A percentile compares a stretch with the other conserved stretches of the same genome.
These are phyloP conservation scores for Aschersonia sp. DNA, from an alignment of 2,329 filamentous ascomycete genomes.

Conservation along the genomic window DNA sequence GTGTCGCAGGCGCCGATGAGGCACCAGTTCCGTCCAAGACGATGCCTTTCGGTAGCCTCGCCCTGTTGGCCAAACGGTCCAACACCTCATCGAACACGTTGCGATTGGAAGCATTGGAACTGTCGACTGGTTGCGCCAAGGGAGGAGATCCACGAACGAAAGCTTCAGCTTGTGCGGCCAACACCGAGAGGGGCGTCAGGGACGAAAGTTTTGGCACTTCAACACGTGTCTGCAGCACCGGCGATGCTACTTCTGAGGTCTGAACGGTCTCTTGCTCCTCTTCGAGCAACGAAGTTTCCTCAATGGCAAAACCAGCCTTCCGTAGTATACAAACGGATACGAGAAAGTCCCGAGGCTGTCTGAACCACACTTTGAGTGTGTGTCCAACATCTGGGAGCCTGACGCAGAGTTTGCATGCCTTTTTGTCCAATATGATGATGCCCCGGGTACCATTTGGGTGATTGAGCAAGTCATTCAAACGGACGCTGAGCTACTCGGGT, in stretches of 20 bases:
- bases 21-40: background rate
- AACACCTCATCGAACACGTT: slow-evolving; percentile 5
- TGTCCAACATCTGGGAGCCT: slow-evolving; percentile 11
- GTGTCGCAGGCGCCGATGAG: background rate
- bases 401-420: slow-evolving; percentile 10
- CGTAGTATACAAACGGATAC: slow-evolving; percentile 16
- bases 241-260: background rate
- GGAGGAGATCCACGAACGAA: slow-evolving; percentile 4
- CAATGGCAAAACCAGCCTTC: slow-evolving; percentile 14
- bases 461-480: slow-evolving; percentile 3
- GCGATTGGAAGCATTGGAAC: background rate
- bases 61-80: slow-evolving; percentile 1
- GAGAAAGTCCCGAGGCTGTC: slow-evolving; percentile 16
- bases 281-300: slow-evolving; percentile 5
- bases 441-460: slow-evolving; percentile 1
- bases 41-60: background rate
- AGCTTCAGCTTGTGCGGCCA: slow-evolving; percentile 1
- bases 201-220: slow-evolving; percentile 11
- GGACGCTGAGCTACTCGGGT: slow-evolving; percentile 2
- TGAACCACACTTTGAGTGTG: slow-evolving; percentile 13
- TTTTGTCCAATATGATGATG: slow-evolving; percentile 9
- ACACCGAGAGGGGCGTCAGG: slow-evolving; percentile 8
- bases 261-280: background rate
- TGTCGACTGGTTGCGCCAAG: background rate
- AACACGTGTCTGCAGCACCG: background rate